Base-by-base conservation (phyloP, 305 asterid species). In the Salvia sclarea region DNA sequence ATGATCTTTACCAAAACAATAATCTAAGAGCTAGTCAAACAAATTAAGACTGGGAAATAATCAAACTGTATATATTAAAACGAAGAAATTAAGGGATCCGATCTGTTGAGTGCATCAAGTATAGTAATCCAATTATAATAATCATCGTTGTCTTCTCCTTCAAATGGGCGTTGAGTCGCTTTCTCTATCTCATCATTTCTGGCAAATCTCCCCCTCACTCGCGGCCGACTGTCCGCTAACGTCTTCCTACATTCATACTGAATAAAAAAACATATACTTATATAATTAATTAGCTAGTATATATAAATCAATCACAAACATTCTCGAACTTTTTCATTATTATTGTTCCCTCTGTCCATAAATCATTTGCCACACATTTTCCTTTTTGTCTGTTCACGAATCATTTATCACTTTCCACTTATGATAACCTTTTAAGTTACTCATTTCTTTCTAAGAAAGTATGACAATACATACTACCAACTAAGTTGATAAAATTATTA, bases 231-330 rank as follows among this genome's bases (percentile, higher is more conserved):
- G 53, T 89, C 98, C 5, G 98, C 98, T 71, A 91, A 72, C 14
- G 96, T 86, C 69, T 89, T 91, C 78, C 98, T 76, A 70, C 98
- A 89, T 69, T 87, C 98, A 21, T 92, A 92, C 98, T 25, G 4
- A 25, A 25, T 4, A 25, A 25, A 25, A 25, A n/a, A n/a, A n/a
- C n/a, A n/a, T n/a, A n/a, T n/a, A n/a, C n/a, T n/a, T n/a, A n/a
- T n/a, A n/a, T n/a, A n/a, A n/a, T n/a, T n/a, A n/a, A n/a, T n/a
- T n/a, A n/a, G n/a, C n/a, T n/a, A n/a, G n/a, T n/a, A n/a, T n/a
- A n/a, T n/a, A n/a, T n/a, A n/a, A n/a, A n/a, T n/a, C n/a, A n/a
- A n/a, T n/a, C n/a, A n/a, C n/a, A n/a, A n/a, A n/a, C n/a, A n/a
- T n/a, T n/a, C n/a, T n/a, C n/a, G n/a, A n/a, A n/a, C n/a, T n/a